A percentile compares a stretch with the other conserved stretches of the same genome.
These are phyloP conservation scores for Zasmidium citrigriseum DNA, from an alignment of 2,329 filamentous ascomycete species.

Conservation along the genomic window DNA sequence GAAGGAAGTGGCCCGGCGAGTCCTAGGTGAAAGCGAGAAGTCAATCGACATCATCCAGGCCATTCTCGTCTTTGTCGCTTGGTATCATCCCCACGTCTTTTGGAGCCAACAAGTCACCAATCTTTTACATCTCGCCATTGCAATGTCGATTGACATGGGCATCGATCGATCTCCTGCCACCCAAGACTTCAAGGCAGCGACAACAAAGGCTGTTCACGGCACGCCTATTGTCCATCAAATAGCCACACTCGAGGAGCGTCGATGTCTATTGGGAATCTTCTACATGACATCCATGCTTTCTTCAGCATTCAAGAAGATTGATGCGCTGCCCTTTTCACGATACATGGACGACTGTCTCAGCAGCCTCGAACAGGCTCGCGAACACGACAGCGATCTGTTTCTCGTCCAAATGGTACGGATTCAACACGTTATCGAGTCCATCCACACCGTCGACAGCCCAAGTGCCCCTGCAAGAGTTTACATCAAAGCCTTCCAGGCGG, in stretches of 20 bases:
- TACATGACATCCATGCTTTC: conserved; percentile 32
- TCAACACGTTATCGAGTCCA: conserved; percentile 30
- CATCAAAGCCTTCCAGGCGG: conserved; percentile 29
- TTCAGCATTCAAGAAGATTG: conserved; percentile 32
- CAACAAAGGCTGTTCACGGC: conserved; percentile 19
- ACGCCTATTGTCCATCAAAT: background rate
- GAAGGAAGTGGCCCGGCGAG: conserved; percentile 30
- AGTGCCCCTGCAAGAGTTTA: conserved; percentile 30
- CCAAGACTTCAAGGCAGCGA: conserved; percentile 18
- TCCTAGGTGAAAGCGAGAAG: conserved; percentile 34
- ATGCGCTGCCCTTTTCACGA: conserved; percentile 28
- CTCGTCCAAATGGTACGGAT: conserved; percentile 32
- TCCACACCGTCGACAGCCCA: conserved; percentile 23
- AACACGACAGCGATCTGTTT: conserved; percentile 31
- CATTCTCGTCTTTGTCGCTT: conserved; percentile 23
- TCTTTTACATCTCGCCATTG: conserved; percentile 32
- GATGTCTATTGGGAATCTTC: conserved; percentile 29
- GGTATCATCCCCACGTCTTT: conserved; percentile 35
- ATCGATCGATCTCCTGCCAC: conserved; percentile 27
- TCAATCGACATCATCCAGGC: conserved; percentile 31
- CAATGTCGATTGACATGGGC: conserved; percentile 29
- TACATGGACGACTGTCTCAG: conserved; percentile 27
- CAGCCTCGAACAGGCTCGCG: conserved; percentile 23
- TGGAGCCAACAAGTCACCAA: conserved; percentile 31
- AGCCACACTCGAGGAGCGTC: conserved; percentile 27